These are phyloP conservation scores for Laburnicola sp. DNA, from an alignment of 2,329 filamentous ascomycete species.

Conservation along the genomic window DNA sequence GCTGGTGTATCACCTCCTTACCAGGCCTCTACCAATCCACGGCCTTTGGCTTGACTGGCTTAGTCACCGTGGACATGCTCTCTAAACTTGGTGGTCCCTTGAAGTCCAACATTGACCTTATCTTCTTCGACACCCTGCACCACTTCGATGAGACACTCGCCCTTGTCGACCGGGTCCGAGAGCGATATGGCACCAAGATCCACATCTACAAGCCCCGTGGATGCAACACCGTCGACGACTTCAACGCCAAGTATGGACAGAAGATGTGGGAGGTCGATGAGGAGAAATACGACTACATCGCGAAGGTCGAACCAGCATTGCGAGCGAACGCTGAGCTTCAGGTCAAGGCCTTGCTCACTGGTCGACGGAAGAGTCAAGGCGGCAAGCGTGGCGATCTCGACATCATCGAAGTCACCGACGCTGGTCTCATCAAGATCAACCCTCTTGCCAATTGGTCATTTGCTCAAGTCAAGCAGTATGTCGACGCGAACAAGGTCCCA, in stretches of 20 bases:
- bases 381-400: conserved; percentile 87
- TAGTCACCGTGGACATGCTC: conserved; percentile 65
- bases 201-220: conserved; percentile 90
- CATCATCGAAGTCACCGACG: conserved; percentile 90
- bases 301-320: conserved; percentile 96
- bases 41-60: conserved; percentile 55
- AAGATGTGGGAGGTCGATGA: conserved; percentile 82
- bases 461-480: conserved; percentile 83
- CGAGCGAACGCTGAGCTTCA: conserved; percentile 85
- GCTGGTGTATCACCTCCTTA: conserved; percentile 88
- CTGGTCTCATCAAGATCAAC: conserved; percentile 95
- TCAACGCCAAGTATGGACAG: conserved; percentile 79
- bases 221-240: conserved; percentile 71
- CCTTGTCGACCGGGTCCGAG: conserved; percentile 67
- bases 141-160: conserved; percentile 57
- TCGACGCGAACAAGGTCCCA: conserved; percentile 82
- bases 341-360: conserved; percentile 89
- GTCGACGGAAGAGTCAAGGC: conserved; percentile 87
- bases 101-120: conserved; percentile 56
- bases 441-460: conserved; percentile 95
- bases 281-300: conserved; percentile 93
- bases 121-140: conserved; percentile 59
- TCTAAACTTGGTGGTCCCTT: conserved; percentile 69
- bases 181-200: conserved; percentile 75
- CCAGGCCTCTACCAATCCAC: conserved; percentile 73